Evolutionary conservation across 495 filamentous ascomycete genomes (phyloP).

Genomic region (Hyaloscypha bicolor): DNA sequence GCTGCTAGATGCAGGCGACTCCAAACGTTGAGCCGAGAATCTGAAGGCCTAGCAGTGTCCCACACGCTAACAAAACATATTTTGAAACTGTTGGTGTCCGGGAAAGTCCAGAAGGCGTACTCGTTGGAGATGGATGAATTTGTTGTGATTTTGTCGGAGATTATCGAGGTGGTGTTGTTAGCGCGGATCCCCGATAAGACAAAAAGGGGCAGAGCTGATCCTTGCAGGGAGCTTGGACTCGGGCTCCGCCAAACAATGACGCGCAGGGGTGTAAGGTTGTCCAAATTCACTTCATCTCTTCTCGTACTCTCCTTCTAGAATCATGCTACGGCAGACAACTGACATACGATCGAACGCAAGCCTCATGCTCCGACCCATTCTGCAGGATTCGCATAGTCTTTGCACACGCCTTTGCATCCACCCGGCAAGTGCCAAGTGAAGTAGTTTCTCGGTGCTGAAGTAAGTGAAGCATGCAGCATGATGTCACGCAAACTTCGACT

Average conservation of each 20-base stretch:
- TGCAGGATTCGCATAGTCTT: too few species aligned
- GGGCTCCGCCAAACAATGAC: background rate
- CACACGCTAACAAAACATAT: background rate
- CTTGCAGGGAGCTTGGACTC: constrained; percentile 6
- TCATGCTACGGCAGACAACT: too few species aligned
- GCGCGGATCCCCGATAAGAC: constrained; percentile 1
- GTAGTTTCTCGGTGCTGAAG: background rate
- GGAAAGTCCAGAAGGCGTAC: background rate
- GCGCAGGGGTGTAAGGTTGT: too few species aligned
- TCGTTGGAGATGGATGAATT: background rate
- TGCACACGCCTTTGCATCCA: too few species aligned
- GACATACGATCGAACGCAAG: too few species aligned
- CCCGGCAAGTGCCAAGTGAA: too few species aligned
- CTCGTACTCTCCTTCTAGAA: too few species aligned
- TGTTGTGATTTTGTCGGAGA: background rate
- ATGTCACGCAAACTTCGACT: constrained; percentile 5
- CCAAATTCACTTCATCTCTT: too few species aligned
- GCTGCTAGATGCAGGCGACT: background rate
- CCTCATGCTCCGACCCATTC: too few species aligned
- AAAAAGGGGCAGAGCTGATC: background rate
- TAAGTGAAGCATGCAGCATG: background rate
- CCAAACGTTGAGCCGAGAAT: background rate
- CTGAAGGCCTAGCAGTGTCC: background rate
- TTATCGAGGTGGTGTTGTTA: background rate
- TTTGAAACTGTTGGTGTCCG: background rate